Evolutionary conservation across 2,329 filamentous ascomycete genomes (phyloP).

Genomic region (Westerdykella sp.): DNA sequence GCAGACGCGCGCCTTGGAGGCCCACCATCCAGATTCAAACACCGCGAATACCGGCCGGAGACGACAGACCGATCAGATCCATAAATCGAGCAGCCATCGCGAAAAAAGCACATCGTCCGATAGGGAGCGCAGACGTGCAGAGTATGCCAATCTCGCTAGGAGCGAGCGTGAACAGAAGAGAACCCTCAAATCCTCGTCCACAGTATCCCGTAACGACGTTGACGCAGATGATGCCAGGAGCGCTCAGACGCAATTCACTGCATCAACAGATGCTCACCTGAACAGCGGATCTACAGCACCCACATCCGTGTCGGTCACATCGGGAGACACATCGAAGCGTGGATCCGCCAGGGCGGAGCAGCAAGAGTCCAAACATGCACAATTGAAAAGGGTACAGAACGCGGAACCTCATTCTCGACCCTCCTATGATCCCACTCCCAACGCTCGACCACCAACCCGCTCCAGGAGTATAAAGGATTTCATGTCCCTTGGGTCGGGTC

Average conservation of each 20-base stretch:
- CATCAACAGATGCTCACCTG: constrained; percentile 35
- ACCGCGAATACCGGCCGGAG: constrained; percentile 12
- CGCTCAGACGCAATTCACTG: constrained; percentile 39
- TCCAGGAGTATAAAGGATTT: constrained; percentile 37
- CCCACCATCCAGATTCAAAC: constrained; percentile 28
- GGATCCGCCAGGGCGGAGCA: constrained; percentile 32
- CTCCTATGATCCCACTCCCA: constrained; percentile 12
- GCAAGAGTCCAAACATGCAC: not conserved
- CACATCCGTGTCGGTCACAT: constrained; percentile 39
- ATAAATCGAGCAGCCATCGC: too few relatives aligned
- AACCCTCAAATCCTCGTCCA: constrained; percentile 14
- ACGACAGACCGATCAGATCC: too few relatives aligned
- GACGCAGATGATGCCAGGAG: constrained; percentile 28
- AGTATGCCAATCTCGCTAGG: constrained; percentile 14
- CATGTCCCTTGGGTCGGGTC: constrained; percentile 34
- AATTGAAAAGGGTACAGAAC: constrained; percentile 4
- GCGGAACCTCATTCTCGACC: constrained; percentile 16
- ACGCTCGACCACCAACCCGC: constrained; percentile 31
- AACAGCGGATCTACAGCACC: constrained; percentile 38
- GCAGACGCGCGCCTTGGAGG: constrained; percentile 20
- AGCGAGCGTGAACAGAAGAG: constrained; percentile 18
- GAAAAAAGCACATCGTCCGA: too few relatives aligned
- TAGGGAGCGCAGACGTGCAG: constrained; percentile 19
- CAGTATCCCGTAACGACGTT: constrained; percentile 16
- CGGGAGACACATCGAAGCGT: constrained; percentile 37